Percentiles rank a stretch among this genome's conserved stretches.
These are phyloP conservation scores for Rhododendron vialii DNA, from an alignment of 148 eudicot species.

Conservation along the genomic window DNA sequence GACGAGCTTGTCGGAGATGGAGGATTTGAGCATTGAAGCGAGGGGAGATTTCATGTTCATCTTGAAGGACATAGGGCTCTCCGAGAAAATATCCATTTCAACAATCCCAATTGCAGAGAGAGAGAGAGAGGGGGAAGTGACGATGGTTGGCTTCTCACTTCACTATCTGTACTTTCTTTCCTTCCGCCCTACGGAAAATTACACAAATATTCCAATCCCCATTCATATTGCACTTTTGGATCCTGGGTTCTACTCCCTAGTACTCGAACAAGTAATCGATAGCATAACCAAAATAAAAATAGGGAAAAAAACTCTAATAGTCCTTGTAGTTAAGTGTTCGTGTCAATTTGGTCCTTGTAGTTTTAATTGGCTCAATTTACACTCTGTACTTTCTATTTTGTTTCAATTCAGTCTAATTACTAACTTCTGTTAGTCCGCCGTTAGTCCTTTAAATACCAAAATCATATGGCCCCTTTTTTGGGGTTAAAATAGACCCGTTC, in stretches of 20 bases:
- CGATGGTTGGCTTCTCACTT: not conserved
- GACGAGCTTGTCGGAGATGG: slow-evolving; percentile 24
- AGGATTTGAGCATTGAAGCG: slow-evolving; percentile 31
- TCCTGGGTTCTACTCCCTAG: not conserved
- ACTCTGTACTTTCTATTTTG: no score
- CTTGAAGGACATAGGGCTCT: slow-evolving; percentile 26
- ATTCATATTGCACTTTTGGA: not conserved
- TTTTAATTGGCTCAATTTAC: no score
- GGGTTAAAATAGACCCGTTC: no score
- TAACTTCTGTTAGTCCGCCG: no score
- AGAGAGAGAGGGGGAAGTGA: not conserved
- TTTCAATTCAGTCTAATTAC: no score
- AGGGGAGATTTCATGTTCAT: slow-evolving; percentile 27
- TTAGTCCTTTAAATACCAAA: no score
- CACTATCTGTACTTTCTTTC: not conserved
- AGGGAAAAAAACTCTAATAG: no score
- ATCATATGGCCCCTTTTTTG: no score
- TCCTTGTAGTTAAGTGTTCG: no score
- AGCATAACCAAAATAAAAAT: no score
- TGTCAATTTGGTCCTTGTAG: no score
- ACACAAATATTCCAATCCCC: not conserved
- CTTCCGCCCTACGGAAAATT: not conserved
- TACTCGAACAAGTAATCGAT: no score
- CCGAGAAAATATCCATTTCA: slow-evolving; percentile 20
- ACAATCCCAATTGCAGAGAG: not conserved